Conservation (phyloP, 805 yeast species). For the Komagataella mondaviorum region DNA sequence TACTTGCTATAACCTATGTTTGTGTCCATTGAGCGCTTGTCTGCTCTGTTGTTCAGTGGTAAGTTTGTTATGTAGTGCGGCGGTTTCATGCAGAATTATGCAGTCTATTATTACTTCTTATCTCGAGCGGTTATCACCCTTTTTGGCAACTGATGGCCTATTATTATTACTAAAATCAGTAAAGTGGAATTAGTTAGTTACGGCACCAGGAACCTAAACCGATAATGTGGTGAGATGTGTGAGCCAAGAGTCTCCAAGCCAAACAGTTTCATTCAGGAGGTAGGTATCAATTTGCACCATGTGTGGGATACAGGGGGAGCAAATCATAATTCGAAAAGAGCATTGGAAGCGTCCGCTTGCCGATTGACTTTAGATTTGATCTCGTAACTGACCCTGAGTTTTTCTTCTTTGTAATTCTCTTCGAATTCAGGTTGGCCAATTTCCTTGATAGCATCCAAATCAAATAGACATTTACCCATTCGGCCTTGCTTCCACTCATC, state of each 20-base stretch:
- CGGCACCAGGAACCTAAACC: too few relatives aligned
- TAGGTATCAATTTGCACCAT: too few relatives aligned
- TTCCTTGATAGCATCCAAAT: slow-evolving; percentile 11
- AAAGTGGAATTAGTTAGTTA: too few relatives aligned
- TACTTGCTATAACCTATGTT: too few relatives aligned
- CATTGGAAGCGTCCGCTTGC: slow-evolving; percentile 1
- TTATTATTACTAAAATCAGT: not conserved
- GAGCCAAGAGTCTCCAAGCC: not conserved
- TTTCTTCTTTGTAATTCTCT: slow-evolving; percentile 6
- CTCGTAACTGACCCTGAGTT: slow-evolving; percentile 5
- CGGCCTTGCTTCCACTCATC: slow-evolving; percentile 49
- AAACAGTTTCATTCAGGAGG: too few relatives aligned
- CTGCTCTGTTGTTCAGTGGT: not conserved
- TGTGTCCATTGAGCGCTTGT: not conserved
- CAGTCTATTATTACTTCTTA: not conserved
- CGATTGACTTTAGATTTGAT: not conserved
- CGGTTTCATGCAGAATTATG: not conserved
- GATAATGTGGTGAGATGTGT: too few relatives aligned
- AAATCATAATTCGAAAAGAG: not conserved
- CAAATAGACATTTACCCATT: slow-evolving; percentile 18
- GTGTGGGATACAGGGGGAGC: too few relatives aligned
- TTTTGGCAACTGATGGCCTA: not conserved
- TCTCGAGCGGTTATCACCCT: not conserved
- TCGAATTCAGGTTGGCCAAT: slow-evolving; percentile 3
- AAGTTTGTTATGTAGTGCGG: not conserved